Conservation (phyloP, 495 filamentous ascomycete species). For the Aspergillus avenaceus region DNA sequence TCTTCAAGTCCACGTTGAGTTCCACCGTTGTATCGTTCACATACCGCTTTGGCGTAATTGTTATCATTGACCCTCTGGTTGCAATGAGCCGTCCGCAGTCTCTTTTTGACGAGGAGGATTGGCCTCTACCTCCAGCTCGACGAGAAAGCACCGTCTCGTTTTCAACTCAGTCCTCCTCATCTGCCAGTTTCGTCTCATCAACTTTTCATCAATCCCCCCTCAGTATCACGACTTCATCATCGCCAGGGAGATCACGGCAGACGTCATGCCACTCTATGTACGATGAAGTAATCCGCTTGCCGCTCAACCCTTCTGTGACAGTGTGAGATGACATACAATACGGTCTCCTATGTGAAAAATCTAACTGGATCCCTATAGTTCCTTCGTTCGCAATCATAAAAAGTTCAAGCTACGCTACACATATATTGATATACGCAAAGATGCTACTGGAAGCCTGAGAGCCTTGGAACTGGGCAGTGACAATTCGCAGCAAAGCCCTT, state of each 20-base stretch:
- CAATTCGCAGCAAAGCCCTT: conserved; percentile 35
- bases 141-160: conserved; percentile 35
- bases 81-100: conserved; percentile 25
- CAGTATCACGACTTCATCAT: conserved; percentile 31
- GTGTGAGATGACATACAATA: conserved; percentile 23
- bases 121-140: conserved; percentile 29
- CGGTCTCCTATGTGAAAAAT: background rate
- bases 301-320: conserved; percentile 35
- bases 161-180: conserved; percentile 37
- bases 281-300: conserved; percentile 35
- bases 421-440: conserved; percentile 41
- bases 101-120: conserved; percentile 30
- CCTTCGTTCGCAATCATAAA: conserved; percentile 36
- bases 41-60: background rate
- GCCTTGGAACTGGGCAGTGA: conserved; percentile 39
- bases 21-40: background rate
- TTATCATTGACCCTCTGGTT: conserved; percentile 6
- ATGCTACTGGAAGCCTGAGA: conserved; percentile 33
- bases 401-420: conserved; percentile 42
- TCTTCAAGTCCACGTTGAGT: background rate
- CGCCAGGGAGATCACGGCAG: conserved; percentile 30
- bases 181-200: conserved; percentile 32
- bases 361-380: conserved; percentile 16
- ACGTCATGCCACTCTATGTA: conserved; percentile 28
- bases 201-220: conserved; percentile 12